These are phyloP conservation scores for Yarrowia keelungensis DNA, from an alignment of 805 yeast species.

Conservation along the genomic window DNA sequence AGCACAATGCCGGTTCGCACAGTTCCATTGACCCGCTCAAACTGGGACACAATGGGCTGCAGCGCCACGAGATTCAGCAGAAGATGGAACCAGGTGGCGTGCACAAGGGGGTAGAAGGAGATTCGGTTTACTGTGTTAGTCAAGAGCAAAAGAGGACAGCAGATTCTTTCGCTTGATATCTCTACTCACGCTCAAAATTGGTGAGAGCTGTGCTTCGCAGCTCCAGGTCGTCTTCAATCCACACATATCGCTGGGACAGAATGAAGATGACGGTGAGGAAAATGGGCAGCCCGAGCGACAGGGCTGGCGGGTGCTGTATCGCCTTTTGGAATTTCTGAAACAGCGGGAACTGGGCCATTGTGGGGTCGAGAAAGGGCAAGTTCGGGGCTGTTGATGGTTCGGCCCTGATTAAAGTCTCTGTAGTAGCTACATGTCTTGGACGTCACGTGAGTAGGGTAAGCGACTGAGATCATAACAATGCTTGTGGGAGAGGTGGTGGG, in stretches of 20 bases:
- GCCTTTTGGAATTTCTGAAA: conserved; percentile 29
- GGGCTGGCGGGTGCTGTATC: conserved; percentile 44
- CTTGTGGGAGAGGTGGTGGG: conserved; percentile 2
- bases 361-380: conserved; percentile 4
- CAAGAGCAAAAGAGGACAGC: background rate
- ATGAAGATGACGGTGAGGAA: conserved; percentile 42
- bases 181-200: conserved; percentile 51
- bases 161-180: too few relatives aligned
- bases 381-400: conserved; percentile 14
- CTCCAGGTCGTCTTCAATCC: conserved; percentile 53
- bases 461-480: conserved; percentile 3
- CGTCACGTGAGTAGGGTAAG: conserved; percentile 36
- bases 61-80: conserved; percentile 64
- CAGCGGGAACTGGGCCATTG: conserved; percentile 37
- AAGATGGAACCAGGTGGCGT: conserved; percentile 66
- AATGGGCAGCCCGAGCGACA: conserved; percentile 44
- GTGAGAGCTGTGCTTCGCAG: conserved; percentile 65
- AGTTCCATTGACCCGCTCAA: conserved; percentile 80
- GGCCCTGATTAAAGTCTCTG: conserved; percentile 5
- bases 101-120: conserved; percentile 79
- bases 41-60: conserved; percentile 64
- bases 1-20: conserved; percentile 83
- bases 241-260: conserved; percentile 39
- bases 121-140: conserved; percentile 54
- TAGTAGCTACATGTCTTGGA: background rate